Percentiles rank a stretch among this genome's conserved stretches.
Conservation (phyloP, 140 eudicot species). For the Oenanthe javanica region DNA sequence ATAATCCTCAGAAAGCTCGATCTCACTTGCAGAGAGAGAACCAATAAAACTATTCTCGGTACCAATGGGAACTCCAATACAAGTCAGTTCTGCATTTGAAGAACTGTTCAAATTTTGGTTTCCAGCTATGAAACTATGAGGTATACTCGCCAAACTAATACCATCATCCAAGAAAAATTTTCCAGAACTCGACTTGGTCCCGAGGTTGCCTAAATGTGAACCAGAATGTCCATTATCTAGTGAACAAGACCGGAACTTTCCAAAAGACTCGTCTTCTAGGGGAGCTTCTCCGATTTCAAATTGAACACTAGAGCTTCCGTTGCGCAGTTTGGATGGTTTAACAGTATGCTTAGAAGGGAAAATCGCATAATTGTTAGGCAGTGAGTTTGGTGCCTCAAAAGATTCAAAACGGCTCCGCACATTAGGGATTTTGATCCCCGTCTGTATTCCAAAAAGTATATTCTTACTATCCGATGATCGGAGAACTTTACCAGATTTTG, state of each 20-base stretch:
- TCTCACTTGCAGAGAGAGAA: conserved; percentile 67
- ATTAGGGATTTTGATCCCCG: conserved; percentile 53
- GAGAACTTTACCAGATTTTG: conserved; percentile 44
- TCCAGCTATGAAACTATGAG: conserved; percentile 2
- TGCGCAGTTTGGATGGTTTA: conserved; percentile 43
- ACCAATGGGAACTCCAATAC: conserved; percentile 9
- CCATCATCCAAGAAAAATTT: conserved; percentile 23
- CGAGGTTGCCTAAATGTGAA: conserved; percentile 29
- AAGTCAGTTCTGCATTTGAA: conserved; percentile 10
- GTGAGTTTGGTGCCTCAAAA: conserved; percentile 57
- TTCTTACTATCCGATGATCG: conserved; percentile 59
- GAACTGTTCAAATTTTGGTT: conserved; percentile 14
- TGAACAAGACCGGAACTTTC: conserved; percentile 60
- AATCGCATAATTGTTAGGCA: conserved; percentile 62
- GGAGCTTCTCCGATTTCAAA: conserved; percentile 52
- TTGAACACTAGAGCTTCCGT: conserved; percentile 38
- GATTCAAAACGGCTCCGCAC: conserved; percentile 34
- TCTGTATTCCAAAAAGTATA: conserved; percentile 64
- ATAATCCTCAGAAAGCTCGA: conserved; percentile 94
- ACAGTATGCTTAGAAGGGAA: conserved; percentile 31
- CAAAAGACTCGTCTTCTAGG: conserved; percentile 15
- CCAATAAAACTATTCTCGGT: conserved; percentile 33
- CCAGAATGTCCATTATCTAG: conserved; percentile 59
- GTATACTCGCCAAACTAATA: conserved; percentile 14
- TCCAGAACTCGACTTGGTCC: conserved; percentile 25